Percentiles rank a stretch among this genome's conserved stretches.
These are phyloP conservation scores for Penicillium brasilianum DNA, from an alignment of 2,329 filamentous ascomycete species.

Conservation along the genomic window DNA sequence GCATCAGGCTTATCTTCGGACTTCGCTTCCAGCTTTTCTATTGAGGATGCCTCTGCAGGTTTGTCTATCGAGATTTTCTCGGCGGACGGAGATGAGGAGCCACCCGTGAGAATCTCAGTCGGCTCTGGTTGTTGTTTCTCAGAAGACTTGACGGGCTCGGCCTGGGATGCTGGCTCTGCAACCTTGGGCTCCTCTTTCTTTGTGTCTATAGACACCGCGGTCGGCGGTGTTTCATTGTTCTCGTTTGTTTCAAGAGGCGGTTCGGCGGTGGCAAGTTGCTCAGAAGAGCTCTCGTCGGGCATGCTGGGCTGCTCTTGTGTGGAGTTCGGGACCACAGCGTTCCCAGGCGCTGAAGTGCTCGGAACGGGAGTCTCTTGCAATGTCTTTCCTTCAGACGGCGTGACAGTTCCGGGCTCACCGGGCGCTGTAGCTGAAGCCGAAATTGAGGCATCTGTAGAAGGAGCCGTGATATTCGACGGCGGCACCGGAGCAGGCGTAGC, in stretches of 20 bases:
- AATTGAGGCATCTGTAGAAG: not conserved
- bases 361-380: not conserved
- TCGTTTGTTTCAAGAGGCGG: not conserved
- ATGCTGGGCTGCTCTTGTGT: not conserved
- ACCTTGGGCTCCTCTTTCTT: not conserved
- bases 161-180: not conserved
- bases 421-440: not conserved
- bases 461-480: not conserved
- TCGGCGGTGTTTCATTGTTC: not conserved
- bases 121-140: slow-evolving; percentile 11
- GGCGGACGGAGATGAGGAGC: not conserved
- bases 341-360: not conserved
- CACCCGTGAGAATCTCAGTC: slow-evolving; percentile 6
- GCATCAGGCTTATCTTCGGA: slow-evolving; percentile 9
- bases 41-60: not conserved
- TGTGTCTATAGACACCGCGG: not conserved
- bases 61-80: not conserved
- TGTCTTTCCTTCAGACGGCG: slow-evolving; percentile 13
- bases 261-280: not conserved
- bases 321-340: not conserved
- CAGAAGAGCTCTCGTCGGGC: not conserved
- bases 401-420: not conserved
- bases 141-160: not conserved
- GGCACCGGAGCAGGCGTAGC: slow-evolving; percentile 10
- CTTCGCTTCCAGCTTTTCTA: not conserved